Conservation (phyloP, 192 early-diverging fungal genomes). For the Coemansia sp. region DNA sequence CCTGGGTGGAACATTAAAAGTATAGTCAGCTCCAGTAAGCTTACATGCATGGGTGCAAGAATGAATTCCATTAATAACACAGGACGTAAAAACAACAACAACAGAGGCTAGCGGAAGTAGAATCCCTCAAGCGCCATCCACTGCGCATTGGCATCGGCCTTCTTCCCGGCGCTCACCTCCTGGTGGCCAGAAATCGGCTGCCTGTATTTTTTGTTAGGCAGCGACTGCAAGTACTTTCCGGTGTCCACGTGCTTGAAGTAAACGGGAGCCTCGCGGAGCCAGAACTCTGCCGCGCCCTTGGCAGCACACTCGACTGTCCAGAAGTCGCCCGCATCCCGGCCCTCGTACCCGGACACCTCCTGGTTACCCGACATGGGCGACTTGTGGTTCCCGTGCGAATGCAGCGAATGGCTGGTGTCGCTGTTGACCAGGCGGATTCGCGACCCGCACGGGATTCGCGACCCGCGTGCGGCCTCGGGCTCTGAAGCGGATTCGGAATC, state of each 20-base stretch:
- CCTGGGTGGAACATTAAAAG: no score
- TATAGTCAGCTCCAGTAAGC: no score
- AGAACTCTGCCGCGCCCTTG: constrained; percentile 11
- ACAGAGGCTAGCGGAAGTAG: constrained; percentile 17
- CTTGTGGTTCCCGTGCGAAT: constrained; percentile 42
- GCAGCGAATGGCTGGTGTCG: constrained; percentile 43
- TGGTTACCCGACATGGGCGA: constrained; percentile 49
- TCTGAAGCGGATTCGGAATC: neutral
- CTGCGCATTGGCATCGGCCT: constrained; percentile 41
- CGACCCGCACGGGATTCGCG: constrained; percentile 22
- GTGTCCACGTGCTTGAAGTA: constrained; percentile 44
- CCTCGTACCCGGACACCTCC: constrained; percentile 54
- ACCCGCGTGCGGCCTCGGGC: constrained; percentile 12
- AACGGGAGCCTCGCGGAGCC: constrained; percentile 35
- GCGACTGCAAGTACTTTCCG: constrained; percentile 30
- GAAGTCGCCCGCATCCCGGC: constrained; percentile 44
- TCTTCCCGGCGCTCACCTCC: constrained; percentile 47
- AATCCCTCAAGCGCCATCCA: constrained; percentile 51
- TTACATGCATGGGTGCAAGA: no score
- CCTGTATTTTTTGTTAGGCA: constrained; percentile 42
- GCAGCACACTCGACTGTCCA: constrained; percentile 45
- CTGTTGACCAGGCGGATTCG: constrained; percentile 42
- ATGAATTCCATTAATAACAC: no score
- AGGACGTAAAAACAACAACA: neutral
- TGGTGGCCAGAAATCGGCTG: constrained; percentile 50